These are phyloP conservation scores for Xanthoconium purpureum DNA, from an alignment of 768 basidiomycete genomes.

Conservation along the genomic window DNA sequence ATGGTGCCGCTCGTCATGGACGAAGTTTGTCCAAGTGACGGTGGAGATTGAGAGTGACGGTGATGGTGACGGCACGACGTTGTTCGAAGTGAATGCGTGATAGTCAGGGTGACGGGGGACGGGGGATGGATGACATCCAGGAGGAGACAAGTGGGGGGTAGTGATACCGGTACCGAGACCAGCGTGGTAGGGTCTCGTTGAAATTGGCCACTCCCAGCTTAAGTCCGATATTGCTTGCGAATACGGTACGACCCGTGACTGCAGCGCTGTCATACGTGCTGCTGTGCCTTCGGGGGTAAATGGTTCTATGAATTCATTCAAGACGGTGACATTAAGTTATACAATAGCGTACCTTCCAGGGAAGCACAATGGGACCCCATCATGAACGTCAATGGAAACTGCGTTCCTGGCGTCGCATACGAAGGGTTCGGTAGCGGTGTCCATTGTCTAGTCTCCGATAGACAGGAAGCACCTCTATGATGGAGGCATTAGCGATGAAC, in stretches of 20 bases:
- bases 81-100: no score
- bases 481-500: background rate
- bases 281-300: background rate
- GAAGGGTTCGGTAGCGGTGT: background rate
- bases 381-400: background rate
- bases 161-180: no score
- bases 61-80: no score
- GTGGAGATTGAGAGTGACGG: no score
- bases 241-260: background rate
- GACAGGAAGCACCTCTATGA: no score
- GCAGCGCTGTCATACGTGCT: background rate
- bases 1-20: background rate
- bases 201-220: no score
- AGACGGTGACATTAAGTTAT: background rate
- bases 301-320: background rate
- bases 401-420: background rate
- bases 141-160: no score
- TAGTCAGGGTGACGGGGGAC: no score
- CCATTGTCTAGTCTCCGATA: background rate
- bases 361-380: background rate
- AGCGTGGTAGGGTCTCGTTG: no score
- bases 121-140: no score
- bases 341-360: background rate
- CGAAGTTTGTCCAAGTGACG: background rate
- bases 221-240: no score